A percentile compares a stretch with the other conserved stretches of the same genome.
Evolutionary conservation across 2,329 filamentous ascomycete species (phyloP).

Genomic region (Zymoseptoria pseudotritici): DNA sequence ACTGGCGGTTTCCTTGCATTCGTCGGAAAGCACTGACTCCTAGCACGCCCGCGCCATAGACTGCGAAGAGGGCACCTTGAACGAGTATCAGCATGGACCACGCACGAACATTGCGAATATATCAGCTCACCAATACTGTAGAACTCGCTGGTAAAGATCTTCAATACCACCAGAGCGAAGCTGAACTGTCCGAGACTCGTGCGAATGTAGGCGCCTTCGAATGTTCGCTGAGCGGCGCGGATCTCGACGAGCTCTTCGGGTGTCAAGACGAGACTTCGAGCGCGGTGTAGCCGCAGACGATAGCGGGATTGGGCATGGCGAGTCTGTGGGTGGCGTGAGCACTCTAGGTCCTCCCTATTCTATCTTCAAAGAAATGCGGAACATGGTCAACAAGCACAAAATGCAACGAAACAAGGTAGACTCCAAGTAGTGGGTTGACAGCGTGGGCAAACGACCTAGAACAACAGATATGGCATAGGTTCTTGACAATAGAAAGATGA

Average conservation of each 20-base stretch:
- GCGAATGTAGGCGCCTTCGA: conserved; percentile 93
- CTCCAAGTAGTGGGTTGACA: too few species aligned
- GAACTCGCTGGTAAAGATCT: conserved; percentile 95
- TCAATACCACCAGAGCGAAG: conserved; percentile 87
- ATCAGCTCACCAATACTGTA: conserved; percentile 66
- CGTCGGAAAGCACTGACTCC: conserved; percentile 77
- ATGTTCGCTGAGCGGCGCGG: conserved; percentile 88
- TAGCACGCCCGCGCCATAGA: conserved; percentile 80
- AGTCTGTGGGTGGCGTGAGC: conserved; percentile 29
- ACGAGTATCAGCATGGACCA: neutral
- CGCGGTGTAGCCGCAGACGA: conserved; percentile 73
- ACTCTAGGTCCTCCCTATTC: neutral
- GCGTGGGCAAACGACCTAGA: too few species aligned
- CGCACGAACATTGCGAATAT: neutral
- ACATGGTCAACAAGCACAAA: too few species aligned
- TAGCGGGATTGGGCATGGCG: conserved; percentile 64
- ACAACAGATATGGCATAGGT: neutral
- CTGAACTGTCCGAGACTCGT: conserved; percentile 93
- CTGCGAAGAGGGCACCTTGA: conserved; percentile 70
- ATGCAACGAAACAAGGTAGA: too few species aligned
- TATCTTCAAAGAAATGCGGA: neutral
- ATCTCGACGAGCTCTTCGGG: conserved; percentile 85
- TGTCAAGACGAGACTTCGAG: conserved; percentile 74
- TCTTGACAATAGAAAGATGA: neutral
- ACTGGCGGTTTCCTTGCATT: conserved; percentile 87